Evolutionary conservation across 2,329 filamentous ascomycete genomes (phyloP), one percentile per base, ranked within the genome.

Genomic region (Stachybotrys chartarum): DNA sequence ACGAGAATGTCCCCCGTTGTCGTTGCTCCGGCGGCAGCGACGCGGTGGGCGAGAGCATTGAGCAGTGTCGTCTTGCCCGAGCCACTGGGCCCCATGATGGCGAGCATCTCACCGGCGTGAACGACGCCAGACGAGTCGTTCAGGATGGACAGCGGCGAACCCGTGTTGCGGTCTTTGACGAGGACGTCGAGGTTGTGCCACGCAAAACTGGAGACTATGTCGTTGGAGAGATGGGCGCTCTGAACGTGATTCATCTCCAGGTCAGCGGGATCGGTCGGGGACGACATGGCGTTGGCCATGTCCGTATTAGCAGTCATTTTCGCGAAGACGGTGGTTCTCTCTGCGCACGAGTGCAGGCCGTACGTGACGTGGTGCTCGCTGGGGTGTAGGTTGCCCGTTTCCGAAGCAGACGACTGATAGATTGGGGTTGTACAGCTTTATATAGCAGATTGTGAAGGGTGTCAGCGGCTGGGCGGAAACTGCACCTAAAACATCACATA

Each of bases 61-160:
- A 96, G 78, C 0, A 96, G 78, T 0, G 90, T 95, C 0, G 91
- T 94, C 70, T 96, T 96, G 52, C 91, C 91, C 56, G 83, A 80
- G 5, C 81, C 81, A 35, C 76, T 80, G 8, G 90, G 90, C 30
- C 91, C 91, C 88, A 95, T 93, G 50, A 95, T 72, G 45, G 90
- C 91, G 57, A 90, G 79, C 47, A 92, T 75, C 64, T 91, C 85
- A 32, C 83, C 84, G 35, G 86, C 84, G 67, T 84, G 73, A 49
- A 88, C 81, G 52, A 83, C 71, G 11, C 88, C 88, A 63, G 79
- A 78, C 51, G 86, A 79, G 60, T 81, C 74, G 35, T 81, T 77
- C 5, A 92, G 76, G 56, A 92, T 84, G 17, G 78, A 75, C 60
- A 84, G 83, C 1, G 81, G 76, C 58, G 82, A 66, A 62, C 87